These are phyloP conservation scores for Aspergillus tanneri DNA, from an alignment of 2,329 filamentous ascomycete genomes.

Conservation along the genomic window DNA sequence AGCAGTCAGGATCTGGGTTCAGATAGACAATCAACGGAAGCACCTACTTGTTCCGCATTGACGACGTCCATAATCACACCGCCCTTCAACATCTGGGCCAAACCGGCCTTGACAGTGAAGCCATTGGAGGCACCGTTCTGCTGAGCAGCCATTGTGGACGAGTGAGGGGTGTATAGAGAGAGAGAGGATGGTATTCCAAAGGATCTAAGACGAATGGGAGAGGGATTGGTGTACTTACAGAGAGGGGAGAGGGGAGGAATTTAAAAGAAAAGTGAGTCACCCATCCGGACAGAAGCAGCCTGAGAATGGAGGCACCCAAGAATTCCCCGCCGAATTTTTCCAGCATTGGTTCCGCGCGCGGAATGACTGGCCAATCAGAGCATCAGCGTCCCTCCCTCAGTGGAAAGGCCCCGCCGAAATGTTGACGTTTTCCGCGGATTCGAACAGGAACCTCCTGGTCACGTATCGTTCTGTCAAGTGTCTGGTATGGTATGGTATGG, in stretches of 20 bases:
- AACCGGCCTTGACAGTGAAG: constrained; percentile 89
- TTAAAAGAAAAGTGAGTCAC: constrained; percentile 13
- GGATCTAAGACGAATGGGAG: constrained; percentile 3
- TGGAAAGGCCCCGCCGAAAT: not conserved
- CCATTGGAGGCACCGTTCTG: constrained; percentile 47
- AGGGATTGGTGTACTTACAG: not conserved
- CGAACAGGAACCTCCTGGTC: not conserved
- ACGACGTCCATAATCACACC: constrained; percentile 99
- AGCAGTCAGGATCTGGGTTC: not conserved
- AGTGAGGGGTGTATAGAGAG: constrained; percentile 4
- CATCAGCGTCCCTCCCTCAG: constrained; percentile 11
- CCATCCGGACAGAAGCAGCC: constrained; percentile 18
- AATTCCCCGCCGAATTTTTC: constrained; percentile 23
- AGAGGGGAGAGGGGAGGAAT: constrained; percentile 9
- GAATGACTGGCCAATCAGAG: constrained; percentile 14
- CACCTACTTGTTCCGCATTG: constrained; percentile 71
- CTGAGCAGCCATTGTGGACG: constrained; percentile 36
- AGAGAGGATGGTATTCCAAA: constrained; percentile 7
- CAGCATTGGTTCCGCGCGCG: constrained; percentile 9
- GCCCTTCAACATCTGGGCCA: constrained; percentile 98
- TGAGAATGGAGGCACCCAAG: constrained; percentile 17
- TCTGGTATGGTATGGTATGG: not conserved
- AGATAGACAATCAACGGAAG: not conserved
- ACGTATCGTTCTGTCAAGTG: not conserved
- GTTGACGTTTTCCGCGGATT: constrained; percentile 2